Evolutionary conservation across 192 early-diverging fungal species (phyloP).

Genomic region (Dissophora globulifera): DNA sequence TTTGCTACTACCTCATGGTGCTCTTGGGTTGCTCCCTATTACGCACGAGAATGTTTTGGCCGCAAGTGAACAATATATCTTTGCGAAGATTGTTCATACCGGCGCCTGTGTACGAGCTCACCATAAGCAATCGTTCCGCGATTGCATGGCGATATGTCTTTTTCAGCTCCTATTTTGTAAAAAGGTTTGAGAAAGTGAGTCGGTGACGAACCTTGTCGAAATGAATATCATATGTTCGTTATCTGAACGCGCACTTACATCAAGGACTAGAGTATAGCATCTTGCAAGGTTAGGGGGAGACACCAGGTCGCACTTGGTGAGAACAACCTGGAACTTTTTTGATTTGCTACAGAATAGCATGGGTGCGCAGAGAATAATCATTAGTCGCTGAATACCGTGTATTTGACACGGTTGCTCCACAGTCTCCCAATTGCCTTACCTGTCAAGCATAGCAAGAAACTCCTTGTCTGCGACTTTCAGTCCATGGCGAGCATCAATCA

Average conservation of each 20-base stretch:
- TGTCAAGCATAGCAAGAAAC: constrained; percentile 63
- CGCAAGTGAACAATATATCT: constrained; percentile 68
- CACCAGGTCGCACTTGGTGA: constrained; percentile 83
- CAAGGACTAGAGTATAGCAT: constrained; percentile 62
- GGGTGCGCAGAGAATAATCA: too few species aligned
- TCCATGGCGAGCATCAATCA: constrained; percentile 83
- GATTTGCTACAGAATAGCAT: constrained; percentile 44
- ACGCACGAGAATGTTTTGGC: constrained; percentile 38
- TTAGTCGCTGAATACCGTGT: background rate
- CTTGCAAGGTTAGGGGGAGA: constrained; percentile 70
- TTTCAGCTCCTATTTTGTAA: constrained; percentile 31
- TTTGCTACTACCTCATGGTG: constrained; percentile 5
- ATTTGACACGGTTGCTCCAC: too few species aligned
- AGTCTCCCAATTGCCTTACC: constrained; percentile 29
- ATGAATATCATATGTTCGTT: background rate
- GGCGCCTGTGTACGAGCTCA: constrained; percentile 65
- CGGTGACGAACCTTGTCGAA: too few species aligned
- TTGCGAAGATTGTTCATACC: constrained; percentile 79
- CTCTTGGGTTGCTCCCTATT: constrained; percentile 40
- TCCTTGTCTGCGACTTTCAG: constrained; percentile 65
- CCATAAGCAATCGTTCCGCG: constrained; percentile 64
- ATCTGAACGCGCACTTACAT: constrained; percentile 30
- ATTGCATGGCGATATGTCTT: constrained; percentile 51
- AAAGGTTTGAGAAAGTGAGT: too few species aligned
- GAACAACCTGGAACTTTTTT: constrained; percentile 61